A percentile compares a stretch with the other conserved stretches of the same genome.
Conservation (phyloP, 1,284 basidiomycete genomes). For the Trichosporon coremiiforme region DNA sequence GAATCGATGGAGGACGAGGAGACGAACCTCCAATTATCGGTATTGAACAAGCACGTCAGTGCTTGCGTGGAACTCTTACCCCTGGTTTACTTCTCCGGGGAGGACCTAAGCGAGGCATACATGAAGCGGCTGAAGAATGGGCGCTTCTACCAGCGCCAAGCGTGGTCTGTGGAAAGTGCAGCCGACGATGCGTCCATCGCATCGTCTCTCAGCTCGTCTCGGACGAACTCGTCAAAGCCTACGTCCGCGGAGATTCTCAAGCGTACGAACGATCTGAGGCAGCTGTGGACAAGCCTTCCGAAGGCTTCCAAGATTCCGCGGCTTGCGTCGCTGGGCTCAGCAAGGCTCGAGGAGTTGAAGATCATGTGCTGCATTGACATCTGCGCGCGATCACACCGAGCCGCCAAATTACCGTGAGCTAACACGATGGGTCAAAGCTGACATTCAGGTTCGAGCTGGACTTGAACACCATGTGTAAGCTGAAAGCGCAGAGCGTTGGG, state of each 20-base stretch:
- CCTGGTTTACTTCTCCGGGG: not conserved
- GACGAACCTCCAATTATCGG: slow-evolving; percentile 10
- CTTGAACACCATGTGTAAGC: slow-evolving; percentile 36
- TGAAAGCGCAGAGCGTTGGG: slow-evolving; percentile 34
- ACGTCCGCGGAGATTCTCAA: not conserved
- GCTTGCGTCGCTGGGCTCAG: not conserved
- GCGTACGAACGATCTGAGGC: slow-evolving; percentile 25
- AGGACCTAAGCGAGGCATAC: slow-evolving; percentile 14
- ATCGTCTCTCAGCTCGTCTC: not conserved
- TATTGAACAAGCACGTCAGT: not conserved
- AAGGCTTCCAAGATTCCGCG: slow-evolving; percentile 10
- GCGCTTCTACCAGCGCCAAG: slow-evolving; percentile 1
- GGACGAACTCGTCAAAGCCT: not conserved
- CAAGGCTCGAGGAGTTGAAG: slow-evolving; percentile 22
- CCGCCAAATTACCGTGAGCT: slow-evolving; percentile 18
- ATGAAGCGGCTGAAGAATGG: slow-evolving; percentile 20
- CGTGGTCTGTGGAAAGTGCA: not conserved
- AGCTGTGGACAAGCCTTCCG: slow-evolving; percentile 34
- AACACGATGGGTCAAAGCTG: not conserved
- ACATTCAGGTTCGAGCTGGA: slow-evolving; percentile 45
- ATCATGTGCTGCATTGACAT: slow-evolving; percentile 21
- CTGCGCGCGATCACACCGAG: not conserved
- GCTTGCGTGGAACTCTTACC: slow-evolving; percentile 1
- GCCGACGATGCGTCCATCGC: not conserved
- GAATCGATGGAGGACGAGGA: not conserved